Percentiles rank a stretch among this genome's conserved stretches.
Evolutionary conservation across 805 yeast genomes (phyloP).

Genomic region (Maudiozyma pseudohumilis): DNA sequence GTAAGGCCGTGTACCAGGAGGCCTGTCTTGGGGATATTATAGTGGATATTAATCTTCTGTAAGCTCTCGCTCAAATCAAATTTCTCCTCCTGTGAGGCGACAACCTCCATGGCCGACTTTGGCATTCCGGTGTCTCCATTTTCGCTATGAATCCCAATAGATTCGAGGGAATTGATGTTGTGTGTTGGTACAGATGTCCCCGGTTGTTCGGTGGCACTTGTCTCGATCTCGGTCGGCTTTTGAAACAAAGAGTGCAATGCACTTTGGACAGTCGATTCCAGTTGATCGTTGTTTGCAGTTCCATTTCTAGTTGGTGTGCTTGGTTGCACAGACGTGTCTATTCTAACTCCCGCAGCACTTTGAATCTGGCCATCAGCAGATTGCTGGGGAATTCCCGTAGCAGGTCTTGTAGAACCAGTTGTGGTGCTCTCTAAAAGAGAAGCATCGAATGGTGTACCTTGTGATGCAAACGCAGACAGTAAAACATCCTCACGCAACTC

Average conservation of each 20-base stretch:
- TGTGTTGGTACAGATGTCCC: neutral
- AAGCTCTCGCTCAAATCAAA: constrained; percentile 7
- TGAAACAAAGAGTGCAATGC: constrained; percentile 2
- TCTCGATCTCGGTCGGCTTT: neutral
- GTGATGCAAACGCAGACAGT: constrained; percentile 60
- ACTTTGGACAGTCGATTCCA: neutral
- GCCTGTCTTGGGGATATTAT: constrained; percentile 49
- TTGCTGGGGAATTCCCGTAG: neutral
- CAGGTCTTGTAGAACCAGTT: neutral
- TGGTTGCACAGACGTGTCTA: too few relatives aligned
- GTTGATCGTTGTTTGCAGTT: neutral
- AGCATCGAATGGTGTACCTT: constrained; percentile 7
- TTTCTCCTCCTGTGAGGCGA: constrained; percentile 14
- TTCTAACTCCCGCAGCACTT: too few relatives aligned
- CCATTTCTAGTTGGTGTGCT: neutral
- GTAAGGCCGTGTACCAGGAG: constrained; percentile 60
- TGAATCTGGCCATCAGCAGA: too few relatives aligned
- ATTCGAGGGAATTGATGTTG: neutral
- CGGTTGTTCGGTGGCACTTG: neutral
- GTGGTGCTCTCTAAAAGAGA: neutral
- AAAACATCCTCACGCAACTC: constrained; percentile 65
- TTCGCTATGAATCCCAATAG: constrained; percentile 7
- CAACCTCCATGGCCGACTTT: constrained; percentile 14
- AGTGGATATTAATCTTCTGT: constrained; percentile 16
- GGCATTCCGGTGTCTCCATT: constrained; percentile 16